phyloP scores from a whole-genome alignment of 345 rosid species.

The Viola odorata region DNA sequence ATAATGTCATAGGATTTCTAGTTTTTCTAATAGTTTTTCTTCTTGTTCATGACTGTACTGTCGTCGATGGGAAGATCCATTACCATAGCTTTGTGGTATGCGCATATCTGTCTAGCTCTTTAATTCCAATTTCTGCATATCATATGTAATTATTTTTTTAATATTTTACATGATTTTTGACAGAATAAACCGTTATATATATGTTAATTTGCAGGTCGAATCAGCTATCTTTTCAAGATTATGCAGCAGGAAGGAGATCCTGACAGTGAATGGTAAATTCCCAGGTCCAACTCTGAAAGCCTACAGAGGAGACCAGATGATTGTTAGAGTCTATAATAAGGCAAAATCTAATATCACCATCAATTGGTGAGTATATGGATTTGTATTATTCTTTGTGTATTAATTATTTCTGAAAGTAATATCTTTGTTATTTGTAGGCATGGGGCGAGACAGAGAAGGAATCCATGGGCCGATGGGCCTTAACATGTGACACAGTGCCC shows the following conservation, averaged over 20 bases:
- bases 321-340: not conserved
- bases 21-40: too few species aligned
- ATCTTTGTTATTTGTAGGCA: slow-evolving; percentile 26
- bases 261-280: slow-evolving; percentile 9
- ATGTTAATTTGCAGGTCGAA: not conserved
- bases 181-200: not conserved
- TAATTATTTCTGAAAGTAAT: not conserved
- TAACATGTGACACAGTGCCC: slow-evolving; percentile 32
- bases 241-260: slow-evolving; percentile 8
- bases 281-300: slow-evolving; percentile 13
- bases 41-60: too few species aligned
- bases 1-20: too few species aligned
- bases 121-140: not conserved
- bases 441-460: slow-evolving; percentile 27
- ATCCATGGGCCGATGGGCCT: slow-evolving; percentile 47
- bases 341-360: slow-evolving; percentile 12
- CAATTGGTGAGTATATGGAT: slow-evolving; percentile 5
- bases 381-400: not conserved
- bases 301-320: slow-evolving; percentile 3
- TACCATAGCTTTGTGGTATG: slow-evolving; percentile 2
- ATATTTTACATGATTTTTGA: not conserved
- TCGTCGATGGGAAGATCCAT: not conserved
- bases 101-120: too few species aligned
- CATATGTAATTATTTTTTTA: not conserved
- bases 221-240: not conserved